Conservation (phyloP, 768 basidiomycete genomes). For the Xanthoconium stramineum region DNA sequence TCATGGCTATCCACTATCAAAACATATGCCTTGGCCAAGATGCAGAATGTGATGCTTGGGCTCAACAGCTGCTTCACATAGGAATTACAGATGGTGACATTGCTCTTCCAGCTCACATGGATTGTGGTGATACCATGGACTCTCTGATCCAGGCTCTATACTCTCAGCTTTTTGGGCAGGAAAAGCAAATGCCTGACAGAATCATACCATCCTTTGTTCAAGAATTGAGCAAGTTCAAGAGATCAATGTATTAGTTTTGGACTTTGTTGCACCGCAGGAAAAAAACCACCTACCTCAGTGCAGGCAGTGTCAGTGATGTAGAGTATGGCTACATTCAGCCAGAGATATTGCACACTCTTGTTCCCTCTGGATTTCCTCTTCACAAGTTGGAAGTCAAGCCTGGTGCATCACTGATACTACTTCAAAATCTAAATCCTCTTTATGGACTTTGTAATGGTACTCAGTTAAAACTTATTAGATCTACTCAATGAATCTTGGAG, state of each 20-base stretch:
- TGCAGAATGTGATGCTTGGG: conserved; percentile 30
- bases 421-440: not conserved
- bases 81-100: not conserved
- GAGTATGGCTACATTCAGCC: not conserved
- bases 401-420: not conserved
- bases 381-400: not conserved
- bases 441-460: not conserved
- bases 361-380: not conserved
- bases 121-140: not conserved
- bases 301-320: not conserved
- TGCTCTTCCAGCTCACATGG: not conserved
- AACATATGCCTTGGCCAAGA: conserved; percentile 42
- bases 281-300: not conserved
- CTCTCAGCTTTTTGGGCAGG: not conserved
- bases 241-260: not conserved
- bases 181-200: not conserved
- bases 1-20: conserved; percentile 29
- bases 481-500: not conserved
- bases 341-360: not conserved
- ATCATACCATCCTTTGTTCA: not conserved
- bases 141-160: not conserved
- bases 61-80: conserved; percentile 32
- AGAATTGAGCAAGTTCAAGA: not conserved
- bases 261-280: not conserved
- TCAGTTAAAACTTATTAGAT: not conserved